Evolutionary conservation across 495 filamentous ascomycete genomes (phyloP), one percentile per base, ranked within the genome.

Genomic region (Daldinia vernicosa): DNA sequence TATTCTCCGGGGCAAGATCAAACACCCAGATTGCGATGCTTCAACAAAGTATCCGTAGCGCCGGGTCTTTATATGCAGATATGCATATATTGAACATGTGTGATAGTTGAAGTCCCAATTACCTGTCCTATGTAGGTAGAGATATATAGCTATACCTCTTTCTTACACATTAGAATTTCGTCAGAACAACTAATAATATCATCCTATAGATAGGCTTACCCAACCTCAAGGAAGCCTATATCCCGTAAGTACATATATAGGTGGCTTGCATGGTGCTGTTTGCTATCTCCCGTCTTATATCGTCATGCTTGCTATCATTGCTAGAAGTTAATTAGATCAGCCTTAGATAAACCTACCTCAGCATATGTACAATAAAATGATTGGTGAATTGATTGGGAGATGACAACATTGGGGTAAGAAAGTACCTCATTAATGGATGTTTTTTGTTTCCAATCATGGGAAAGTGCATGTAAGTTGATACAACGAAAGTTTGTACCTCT

Each of bases 181-280:
- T 12, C 1, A 47, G 9, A 47, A 24, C 43, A 47, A 24, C 19
- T 11, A 47, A 24, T 11, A 47, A 24, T 47, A 24, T 14, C 19
- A 11, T 47, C 43, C 19, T 8, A 24, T 47, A 19, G 17, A 45
- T 45, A 45, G 9, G 14, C 6, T 9, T 24, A 47, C 17, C 43
- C 9, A 12, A 12, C 17, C 3, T 24, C 19, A 11, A 22, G 43
- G 7, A 47, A 12, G 19, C 9, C 19, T 35, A 11, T 24, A 47
- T 47, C 9, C 43, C 9, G 19, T 24, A 12, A 47, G 22, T 9
- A 24, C 32, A 30, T 45, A n/a, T n/a, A n/a, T n/a, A 40, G n/a
- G 39, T 60, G 40, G 57, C 57, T 60, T 47, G 40, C 39, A 60
- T 60, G 7, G 11, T 28, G 22, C 26, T 11, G 24, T 40, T 47